phyloP scores from a whole-genome alignment of 2,329 filamentous ascomycete species.

The Dothiorella sarmentorum region DNA sequence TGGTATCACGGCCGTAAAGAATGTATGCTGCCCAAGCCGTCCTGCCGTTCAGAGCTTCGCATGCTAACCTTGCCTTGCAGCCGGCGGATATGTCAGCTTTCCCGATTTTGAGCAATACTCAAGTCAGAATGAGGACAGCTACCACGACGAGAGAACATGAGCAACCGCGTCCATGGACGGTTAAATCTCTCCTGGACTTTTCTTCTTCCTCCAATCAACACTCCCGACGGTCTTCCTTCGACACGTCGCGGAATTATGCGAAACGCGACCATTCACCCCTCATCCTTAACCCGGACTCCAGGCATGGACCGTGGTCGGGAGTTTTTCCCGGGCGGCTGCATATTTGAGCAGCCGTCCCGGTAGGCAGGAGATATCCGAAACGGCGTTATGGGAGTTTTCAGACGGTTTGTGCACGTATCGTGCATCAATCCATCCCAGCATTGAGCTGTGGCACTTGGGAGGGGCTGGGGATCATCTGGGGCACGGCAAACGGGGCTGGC shows the following conservation, averaged over 20 bases:
- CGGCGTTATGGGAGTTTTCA: conserved; percentile 10
- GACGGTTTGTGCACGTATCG: conserved; percentile 12
- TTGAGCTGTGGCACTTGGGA: conserved; percentile 1
- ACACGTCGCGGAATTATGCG: conserved; percentile 1
- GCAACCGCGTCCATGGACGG: not conserved
- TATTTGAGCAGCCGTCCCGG: not conserved
- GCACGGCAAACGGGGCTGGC: not conserved
- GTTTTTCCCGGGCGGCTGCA: conserved; percentile 4
- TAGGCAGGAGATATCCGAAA: conserved; percentile 5
- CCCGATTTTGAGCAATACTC: conserved; percentile 65
- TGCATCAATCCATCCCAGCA: conserved; percentile 10
- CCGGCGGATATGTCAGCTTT: conserved; percentile 62
- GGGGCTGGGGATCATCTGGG: conserved; percentile 3
- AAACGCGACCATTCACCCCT: conserved; percentile 8
- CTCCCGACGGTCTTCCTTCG: conserved; percentile 1
- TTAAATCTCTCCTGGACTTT: not conserved
- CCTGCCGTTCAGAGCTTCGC: conserved; percentile 19
- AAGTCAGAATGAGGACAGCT: not conserved
- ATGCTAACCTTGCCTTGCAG: conserved; percentile 28
- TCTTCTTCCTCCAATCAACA: not conserved
- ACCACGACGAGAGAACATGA: conserved; percentile 16
- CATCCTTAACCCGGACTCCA: conserved; percentile 10
- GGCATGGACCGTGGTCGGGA: conserved; percentile 4
- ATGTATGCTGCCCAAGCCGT: conserved; percentile 28
- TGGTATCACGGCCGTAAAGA: conserved; percentile 36